Conservation (phyloP, 2,329 filamentous ascomycete genomes). For the Venturiaceae sp. region DNA sequence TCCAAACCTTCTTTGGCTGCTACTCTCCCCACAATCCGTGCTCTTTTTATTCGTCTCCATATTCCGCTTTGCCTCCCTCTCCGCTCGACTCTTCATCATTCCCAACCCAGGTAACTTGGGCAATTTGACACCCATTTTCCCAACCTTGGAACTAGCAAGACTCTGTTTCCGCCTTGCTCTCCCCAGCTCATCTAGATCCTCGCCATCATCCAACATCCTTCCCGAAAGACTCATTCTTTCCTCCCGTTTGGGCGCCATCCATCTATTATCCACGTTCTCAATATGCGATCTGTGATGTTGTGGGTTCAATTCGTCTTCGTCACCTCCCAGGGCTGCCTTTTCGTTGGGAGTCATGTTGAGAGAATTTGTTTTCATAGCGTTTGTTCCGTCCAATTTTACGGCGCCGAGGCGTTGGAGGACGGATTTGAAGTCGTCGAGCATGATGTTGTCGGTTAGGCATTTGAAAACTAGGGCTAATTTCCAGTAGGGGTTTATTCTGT, state of each 20-base stretch:
- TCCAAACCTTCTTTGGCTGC: neutral
- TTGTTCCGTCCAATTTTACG: slow-evolving; percentile 3
- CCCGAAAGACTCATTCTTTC: neutral
- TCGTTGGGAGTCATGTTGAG: slow-evolving; percentile 2
- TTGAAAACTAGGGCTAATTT: slow-evolving; percentile 56
- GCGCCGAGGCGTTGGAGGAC: slow-evolving; percentile 36
- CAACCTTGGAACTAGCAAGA: neutral
- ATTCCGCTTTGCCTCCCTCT: slow-evolving; percentile 1
- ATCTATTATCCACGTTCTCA: neutral
- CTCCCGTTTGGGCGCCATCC: neutral
- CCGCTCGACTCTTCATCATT: neutral
- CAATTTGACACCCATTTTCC: neutral
- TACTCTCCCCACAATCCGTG: neutral
- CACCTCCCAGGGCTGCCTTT: neutral
- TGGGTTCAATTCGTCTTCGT: neutral
- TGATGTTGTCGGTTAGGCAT: slow-evolving; percentile 55
- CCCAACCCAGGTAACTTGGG: neutral
- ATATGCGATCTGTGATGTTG: neutral
- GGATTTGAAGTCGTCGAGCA: slow-evolving; percentile 61
- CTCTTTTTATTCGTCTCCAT: neutral
- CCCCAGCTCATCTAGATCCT: slow-evolving; percentile 1
- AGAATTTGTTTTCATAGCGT: slow-evolving; percentile 2
- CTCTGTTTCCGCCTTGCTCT: neutral
- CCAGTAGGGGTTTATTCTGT: slow-evolving; percentile 53
- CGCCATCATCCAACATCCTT: neutral